Conservation (phyloP, 2,329 filamentous ascomycete genomes). For the Exophiala alcalophila region DNA sequence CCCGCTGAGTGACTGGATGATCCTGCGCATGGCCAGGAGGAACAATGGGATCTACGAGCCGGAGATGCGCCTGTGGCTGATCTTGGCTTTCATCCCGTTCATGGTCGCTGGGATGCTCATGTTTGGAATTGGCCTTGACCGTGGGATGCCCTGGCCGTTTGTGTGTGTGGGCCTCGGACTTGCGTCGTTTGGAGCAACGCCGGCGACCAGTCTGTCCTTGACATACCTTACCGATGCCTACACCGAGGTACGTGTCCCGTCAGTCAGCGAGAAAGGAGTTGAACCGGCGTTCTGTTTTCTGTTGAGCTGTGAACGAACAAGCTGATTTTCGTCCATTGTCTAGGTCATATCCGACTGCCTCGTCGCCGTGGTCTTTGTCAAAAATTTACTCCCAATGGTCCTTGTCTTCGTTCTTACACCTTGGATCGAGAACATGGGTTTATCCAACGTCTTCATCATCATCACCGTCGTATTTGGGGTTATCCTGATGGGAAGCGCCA, state of each 20-base stretch:
- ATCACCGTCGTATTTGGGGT: conserved; percentile 37
- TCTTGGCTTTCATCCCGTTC: conserved; percentile 24
- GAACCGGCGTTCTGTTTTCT: too few species aligned
- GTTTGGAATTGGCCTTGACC: conserved; percentile 39
- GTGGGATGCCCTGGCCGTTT: conserved; percentile 31
- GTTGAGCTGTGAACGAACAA: too few species aligned
- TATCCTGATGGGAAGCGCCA: conserved; percentile 31
- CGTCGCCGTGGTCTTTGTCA: conserved; percentile 44
- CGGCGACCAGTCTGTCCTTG: conserved; percentile 28
- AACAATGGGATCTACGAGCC: conserved; percentile 50
- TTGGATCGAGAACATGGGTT: conserved; percentile 40
- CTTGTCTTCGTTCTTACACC: conserved; percentile 47
- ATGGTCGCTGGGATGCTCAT: conserved; percentile 38
- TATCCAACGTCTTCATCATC: conserved; percentile 42
- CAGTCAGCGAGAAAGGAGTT: not conserved
- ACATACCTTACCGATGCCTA: conserved; percentile 34
- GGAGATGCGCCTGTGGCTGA: conserved; percentile 47
- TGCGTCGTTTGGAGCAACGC: conserved; percentile 21
- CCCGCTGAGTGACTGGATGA: conserved; percentile 39
- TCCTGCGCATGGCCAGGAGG: conserved; percentile 42
- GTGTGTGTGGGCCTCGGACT: conserved; percentile 29
- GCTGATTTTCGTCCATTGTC: not conserved
- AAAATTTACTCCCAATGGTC: conserved; percentile 43
- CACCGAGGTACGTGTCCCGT: conserved; percentile 28
- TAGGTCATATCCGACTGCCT: conserved; percentile 49